Conservation (phyloP, 1,284 basidiomycete species). For the Trametes versicolor region DNA sequence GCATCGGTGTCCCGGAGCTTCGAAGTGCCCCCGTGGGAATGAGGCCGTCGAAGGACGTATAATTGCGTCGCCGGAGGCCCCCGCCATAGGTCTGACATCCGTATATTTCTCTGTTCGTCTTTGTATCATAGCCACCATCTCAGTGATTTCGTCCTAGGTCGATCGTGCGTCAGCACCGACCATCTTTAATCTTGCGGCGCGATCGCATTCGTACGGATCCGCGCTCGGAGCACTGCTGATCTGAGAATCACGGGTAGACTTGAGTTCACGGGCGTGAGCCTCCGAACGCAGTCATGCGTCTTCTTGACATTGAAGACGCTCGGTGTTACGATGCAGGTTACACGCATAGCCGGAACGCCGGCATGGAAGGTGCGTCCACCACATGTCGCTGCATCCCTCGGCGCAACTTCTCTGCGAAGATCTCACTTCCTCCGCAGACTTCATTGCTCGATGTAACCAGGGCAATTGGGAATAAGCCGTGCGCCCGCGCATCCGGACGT, state of each 20-base stretch:
- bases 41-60: slow-evolving; percentile 31
- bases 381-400: not conserved
- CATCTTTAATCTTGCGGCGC: not conserved
- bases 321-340: not conserved
- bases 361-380: slow-evolving; percentile 6
- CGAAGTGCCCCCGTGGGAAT: slow-evolving; percentile 10
- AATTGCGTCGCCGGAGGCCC: not conserved
- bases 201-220: not conserved
- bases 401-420: not conserved
- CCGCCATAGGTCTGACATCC: not conserved
- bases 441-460: not conserved
- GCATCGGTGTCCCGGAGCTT: slow-evolving; percentile 55
- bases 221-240: not conserved
- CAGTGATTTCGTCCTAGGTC: not conserved
- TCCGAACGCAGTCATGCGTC: slow-evolving; percentile 1
- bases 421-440: not conserved
- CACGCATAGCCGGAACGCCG: slow-evolving; percentile 5
- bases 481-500: slow-evolving; percentile 2
- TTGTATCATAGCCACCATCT: slow-evolving; percentile 2
- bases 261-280: not conserved
- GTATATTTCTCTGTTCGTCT: not conserved
- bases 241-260: not conserved
- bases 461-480: slow-evolving; percentile 1
- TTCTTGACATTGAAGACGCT: not conserved
- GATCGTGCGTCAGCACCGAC: not conserved